These are phyloP conservation scores for Cenchrus fungigraminus DNA, from an alignment of 176 grass and related monocot genomes.

Conservation along the genomic window DNA sequence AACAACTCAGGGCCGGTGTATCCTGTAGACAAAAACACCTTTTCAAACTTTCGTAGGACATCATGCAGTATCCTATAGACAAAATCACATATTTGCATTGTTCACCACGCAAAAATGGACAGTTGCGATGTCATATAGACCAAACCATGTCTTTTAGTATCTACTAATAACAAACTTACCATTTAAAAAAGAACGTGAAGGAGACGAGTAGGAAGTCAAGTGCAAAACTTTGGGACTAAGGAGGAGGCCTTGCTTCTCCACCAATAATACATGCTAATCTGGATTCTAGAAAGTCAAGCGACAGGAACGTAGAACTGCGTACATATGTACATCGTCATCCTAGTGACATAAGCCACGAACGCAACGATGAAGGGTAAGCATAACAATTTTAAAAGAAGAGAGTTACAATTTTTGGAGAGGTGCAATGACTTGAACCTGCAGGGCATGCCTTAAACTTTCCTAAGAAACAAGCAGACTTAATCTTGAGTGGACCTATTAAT, in stretches of 20 bases:
- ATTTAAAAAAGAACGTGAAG: not conserved
- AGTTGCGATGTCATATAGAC: not conserved
- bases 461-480: not conserved
- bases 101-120: not conserved
- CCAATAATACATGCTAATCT: not conserved
- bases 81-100: not conserved
- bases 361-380: not conserved
- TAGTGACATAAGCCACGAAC: slow-evolving; percentile 20
- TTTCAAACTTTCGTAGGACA: not conserved
- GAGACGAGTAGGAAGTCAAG: not conserved
- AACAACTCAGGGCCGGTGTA: too few species aligned
- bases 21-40: not conserved
- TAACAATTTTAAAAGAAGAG: not conserved
- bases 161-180: not conserved
- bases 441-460: not conserved
- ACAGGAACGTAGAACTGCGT: not conserved
- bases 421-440: not conserved
- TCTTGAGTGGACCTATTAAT: not conserved
- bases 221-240: slow-evolving; percentile 33
- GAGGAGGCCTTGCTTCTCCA: not conserved
- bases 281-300: slow-evolving; percentile 47
- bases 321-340: slow-evolving; percentile 17
- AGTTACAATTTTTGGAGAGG: not conserved
- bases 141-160: not conserved
- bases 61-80: not conserved